Base-by-base conservation (phyloP, 495 filamentous ascomycete species). In the Evansstolkia leycettana region DNA sequence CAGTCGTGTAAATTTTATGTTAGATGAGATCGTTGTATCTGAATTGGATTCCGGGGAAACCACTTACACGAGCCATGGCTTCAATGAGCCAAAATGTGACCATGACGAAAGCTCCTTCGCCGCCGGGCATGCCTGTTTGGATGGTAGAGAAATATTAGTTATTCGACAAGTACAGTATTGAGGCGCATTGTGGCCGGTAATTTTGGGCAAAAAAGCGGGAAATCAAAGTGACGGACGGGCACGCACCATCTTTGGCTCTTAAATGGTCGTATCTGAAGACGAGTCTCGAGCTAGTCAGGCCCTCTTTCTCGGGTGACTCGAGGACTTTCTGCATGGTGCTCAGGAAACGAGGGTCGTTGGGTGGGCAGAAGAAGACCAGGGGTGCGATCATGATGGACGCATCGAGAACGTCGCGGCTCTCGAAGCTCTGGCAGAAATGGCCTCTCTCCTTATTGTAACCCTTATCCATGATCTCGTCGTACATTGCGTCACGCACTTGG, bases 71-170 rank as follows among this genome's bases (percentile, higher is more conserved):
- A 16, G 78, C 80, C 57, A 84, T 62, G n/a, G 80, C 76, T 50
- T 83, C 80, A 2, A 82, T 75, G 3, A 82, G 68, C 80, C 79
- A 83, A 53, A 82, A 84, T 0, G 78, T 84, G 39, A 78, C 80
- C 78, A 84, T 83, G 48, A 69, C 71, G 47, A 84, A 84, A 13
- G 78, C 77, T n/a, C 80, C 80, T 54, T 84, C 79, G 18, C 71
- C 62, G 14, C 80, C 80, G 24, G 76, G 75, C 3, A 84, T 73
- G n/a, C 79, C 78, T 81, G 42, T 23, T 39, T 28, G 28, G 40
- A 50, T 47, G 33, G 10, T 39, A 28, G 29, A 9, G 20, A 23
- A 23, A 23, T 23, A 9, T 4, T 23, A 5, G 9, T 4, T 9
- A 23, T 23, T 23, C 20, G 4, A 4, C 4, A 23, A 23, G 20